Conservation (phyloP, 139 green algal species). For the Volvox reticuliferus region DNA sequence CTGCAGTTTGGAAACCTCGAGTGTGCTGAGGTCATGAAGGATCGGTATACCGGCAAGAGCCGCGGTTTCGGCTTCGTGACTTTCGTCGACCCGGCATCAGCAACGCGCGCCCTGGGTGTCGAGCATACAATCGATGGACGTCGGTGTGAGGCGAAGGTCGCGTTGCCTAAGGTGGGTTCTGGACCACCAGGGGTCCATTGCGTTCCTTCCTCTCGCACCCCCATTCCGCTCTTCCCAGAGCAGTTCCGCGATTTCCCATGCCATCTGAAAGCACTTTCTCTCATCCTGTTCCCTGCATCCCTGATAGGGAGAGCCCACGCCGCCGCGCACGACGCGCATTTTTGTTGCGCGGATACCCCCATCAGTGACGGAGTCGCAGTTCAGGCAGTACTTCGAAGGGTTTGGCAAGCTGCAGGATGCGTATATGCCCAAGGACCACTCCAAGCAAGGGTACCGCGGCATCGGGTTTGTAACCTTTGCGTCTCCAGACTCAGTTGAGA, state of each 20-base stretch:
- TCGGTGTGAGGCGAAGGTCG: conserved; percentile 85
- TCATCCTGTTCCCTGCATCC: neutral
- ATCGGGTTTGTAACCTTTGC: conserved; percentile 93
- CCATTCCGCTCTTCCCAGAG: no score
- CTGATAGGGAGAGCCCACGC: conserved; percentile 51
- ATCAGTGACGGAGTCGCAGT: conserved; percentile 81
- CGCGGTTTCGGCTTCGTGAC: conserved; percentile 79
- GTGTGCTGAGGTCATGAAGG: conserved; percentile 84
- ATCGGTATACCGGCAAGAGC: conserved; percentile 70
- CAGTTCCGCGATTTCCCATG: no score
- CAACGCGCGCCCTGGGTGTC: conserved; percentile 54
- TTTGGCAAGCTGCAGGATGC: conserved; percentile 89
- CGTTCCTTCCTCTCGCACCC: no score
- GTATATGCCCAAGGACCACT: conserved; percentile 92
- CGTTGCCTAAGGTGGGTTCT: conserved; percentile 78
- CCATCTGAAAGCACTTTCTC: no score
- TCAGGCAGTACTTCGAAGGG: conserved; percentile 88
- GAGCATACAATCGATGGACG: conserved; percentile 83
- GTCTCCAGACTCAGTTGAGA: conserved; percentile 78
- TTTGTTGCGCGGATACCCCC: conserved; percentile 91
- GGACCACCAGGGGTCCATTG: no score
- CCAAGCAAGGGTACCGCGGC: conserved; percentile 83
- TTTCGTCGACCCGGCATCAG: conserved; percentile 65
- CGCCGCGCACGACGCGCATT: conserved; percentile 80
- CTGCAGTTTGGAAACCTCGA: conserved; percentile 80